Evolutionary conservation across 345 rosid genomes (phyloP).

Genomic region (Boechera divaricarpa): DNA sequence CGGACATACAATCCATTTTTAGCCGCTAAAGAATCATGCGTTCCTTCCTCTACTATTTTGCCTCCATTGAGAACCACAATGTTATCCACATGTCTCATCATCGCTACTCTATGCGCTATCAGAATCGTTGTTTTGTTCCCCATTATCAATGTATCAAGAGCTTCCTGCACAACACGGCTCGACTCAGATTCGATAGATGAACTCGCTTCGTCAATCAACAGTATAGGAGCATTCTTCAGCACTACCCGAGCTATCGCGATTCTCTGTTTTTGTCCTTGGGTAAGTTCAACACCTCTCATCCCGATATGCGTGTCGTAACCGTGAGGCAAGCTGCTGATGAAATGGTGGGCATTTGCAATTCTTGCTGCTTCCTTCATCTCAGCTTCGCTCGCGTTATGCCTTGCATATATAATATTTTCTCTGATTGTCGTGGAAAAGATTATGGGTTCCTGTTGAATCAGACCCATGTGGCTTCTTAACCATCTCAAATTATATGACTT

Average conservation of each 20-base stretch:
- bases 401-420: constrained; percentile 96
- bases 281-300: constrained; percentile 97
- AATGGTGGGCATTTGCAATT: constrained; percentile 99
- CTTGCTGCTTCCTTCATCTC: constrained; percentile 99
- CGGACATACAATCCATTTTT: constrained; percentile 94
- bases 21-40: constrained; percentile 79
- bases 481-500: constrained; percentile 89
- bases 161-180: constrained; percentile 98
- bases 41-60: constrained; percentile 94
- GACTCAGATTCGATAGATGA: constrained; percentile 97
- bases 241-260: constrained; percentile 94
- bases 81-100: constrained; percentile 99
- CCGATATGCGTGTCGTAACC: constrained; percentile 99
- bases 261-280: constrained; percentile 99
- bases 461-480: constrained; percentile 95
- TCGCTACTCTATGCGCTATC: constrained; percentile 98
- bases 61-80: constrained; percentile 99
- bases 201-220: constrained; percentile 94
- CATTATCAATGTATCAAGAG: constrained; percentile 94
- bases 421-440: constrained; percentile 95
- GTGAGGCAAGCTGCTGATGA: constrained; percentile 95
- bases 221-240: constrained; percentile 94
- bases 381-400: constrained; percentile 97
- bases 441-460: constrained; percentile 97
- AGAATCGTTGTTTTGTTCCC: constrained; percentile 97